A percentile compares a stretch with the other conserved stretches of the same genome.
Conservation (phyloP, 2,329 filamentous ascomycete genomes). For the Xylaria digitata region DNA sequence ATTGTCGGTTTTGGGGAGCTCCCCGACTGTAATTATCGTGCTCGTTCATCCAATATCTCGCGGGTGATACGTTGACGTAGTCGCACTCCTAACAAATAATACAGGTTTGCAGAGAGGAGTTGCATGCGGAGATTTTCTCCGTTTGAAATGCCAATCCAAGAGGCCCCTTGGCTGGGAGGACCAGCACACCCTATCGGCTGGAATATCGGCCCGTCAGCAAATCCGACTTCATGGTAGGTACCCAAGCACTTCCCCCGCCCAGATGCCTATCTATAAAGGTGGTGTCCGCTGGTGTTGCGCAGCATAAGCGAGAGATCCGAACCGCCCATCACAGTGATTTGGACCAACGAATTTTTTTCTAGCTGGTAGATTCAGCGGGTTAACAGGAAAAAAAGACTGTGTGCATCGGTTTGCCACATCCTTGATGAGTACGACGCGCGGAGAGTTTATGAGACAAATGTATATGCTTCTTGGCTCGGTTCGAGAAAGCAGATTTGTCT, state of each 20-base stretch:
- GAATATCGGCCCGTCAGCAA: slow-evolving; percentile 35
- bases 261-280: slow-evolving; percentile 18
- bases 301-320: slow-evolving; percentile 39
- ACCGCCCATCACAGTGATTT: slow-evolving; percentile 17
- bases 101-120: not conserved
- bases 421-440: not conserved
- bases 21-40: slow-evolving; percentile 9
- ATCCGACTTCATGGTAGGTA: slow-evolving; percentile 23
- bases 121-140: slow-evolving; percentile 8
- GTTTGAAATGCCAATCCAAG: slow-evolving; percentile 4
- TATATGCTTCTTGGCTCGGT: not conserved
- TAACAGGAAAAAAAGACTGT: slow-evolving; percentile 2
- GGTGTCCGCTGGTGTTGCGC: slow-evolving; percentile 23
- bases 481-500: not conserved
- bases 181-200: slow-evolving; percentile 19
- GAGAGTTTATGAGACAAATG: slow-evolving; percentile 9
- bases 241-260: not conserved
- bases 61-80: not conserved
- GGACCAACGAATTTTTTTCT: slow-evolving; percentile 2
- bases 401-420: slow-evolving; percentile 10
- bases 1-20: not conserved
- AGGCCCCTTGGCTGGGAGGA: not conserved
- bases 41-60: not conserved
- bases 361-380: not conserved
- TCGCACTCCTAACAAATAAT: not conserved